Evolutionary conservation across 371 early-diverging fungal genomes (phyloP).

Genomic region (Lichtheimia ornata): DNA sequence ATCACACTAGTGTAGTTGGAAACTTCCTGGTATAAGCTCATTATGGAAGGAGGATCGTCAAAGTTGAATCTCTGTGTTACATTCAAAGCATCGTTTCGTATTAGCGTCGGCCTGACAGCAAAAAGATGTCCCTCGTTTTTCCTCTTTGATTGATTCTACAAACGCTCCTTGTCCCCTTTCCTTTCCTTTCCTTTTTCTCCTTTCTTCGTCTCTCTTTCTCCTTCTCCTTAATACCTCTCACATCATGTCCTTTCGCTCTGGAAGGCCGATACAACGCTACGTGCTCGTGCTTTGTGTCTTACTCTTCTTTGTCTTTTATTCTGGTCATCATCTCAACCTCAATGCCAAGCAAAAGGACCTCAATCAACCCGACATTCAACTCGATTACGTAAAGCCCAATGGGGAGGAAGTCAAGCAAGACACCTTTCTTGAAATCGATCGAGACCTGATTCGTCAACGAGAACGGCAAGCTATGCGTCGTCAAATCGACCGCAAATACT

Average conservation of each 20-base stretch:
- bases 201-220: constrained; percentile 7
- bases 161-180: constrained; percentile 7
- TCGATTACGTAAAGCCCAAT: constrained; percentile 10
- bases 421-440: constrained; percentile 13
- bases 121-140: too few relatives aligned
- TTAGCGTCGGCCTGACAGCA: too few relatives aligned
- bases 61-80: neutral
- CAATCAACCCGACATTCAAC: too few relatives aligned
- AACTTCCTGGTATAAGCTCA: too few relatives aligned
- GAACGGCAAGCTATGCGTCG: constrained; percentile 8
- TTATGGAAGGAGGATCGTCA: constrained; percentile 3
- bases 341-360: neutral
- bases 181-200: constrained; percentile 11
- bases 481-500: constrained; percentile 36
- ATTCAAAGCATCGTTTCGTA: too few relatives aligned
- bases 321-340: constrained; percentile 14
- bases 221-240: neutral
- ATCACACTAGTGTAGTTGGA: too few relatives aligned
- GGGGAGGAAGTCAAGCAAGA: constrained; percentile 5
- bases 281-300: constrained; percentile 16
- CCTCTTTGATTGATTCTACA: neutral
- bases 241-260: constrained; percentile 21
- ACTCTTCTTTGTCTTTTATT: constrained; percentile 21
- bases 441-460: constrained; percentile 12
- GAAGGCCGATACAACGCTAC: constrained; percentile 20